Conservation (phyloP, 1,139 yeast species). For the Geotrichum aggregatum region DNA sequence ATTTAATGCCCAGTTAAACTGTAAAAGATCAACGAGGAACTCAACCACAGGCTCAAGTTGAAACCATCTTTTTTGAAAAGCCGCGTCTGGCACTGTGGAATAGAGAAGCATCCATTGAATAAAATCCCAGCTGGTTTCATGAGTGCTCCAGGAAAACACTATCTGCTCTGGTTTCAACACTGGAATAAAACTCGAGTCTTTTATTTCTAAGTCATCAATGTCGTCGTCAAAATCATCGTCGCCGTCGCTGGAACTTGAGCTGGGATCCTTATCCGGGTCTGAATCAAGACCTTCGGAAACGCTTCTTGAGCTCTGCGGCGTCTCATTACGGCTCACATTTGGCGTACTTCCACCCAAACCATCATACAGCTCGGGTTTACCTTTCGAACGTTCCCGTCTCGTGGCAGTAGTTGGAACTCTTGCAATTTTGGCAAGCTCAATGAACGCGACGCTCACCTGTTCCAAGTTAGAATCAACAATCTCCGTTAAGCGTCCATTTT, state of each 20-base stretch:
- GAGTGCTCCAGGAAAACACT: conserved; percentile 2
- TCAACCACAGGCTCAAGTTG: conserved; percentile 8
- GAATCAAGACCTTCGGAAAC: neutral
- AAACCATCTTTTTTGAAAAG: neutral
- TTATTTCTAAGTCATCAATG: too few species aligned
- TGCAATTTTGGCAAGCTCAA: too few species aligned
- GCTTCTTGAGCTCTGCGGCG: neutral
- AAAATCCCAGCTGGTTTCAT: neutral
- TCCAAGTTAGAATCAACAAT: neutral
- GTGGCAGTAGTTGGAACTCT: too few species aligned
- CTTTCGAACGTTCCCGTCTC: too few species aligned
- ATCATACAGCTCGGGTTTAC: too few species aligned
- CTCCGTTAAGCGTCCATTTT: too few species aligned
- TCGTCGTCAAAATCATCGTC: neutral
- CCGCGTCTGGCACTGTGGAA: conserved; percentile 4
- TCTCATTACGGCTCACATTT: neutral
- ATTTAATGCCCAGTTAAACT: neutral
- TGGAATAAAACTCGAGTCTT: neutral
- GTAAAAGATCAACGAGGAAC: neutral
- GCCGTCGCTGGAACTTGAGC: conserved; percentile 4
- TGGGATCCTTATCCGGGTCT: neutral
- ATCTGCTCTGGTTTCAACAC: conserved; percentile 1
- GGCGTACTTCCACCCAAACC: too few species aligned
- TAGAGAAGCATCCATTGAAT: conserved; percentile 4
- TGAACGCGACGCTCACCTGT: too few species aligned